Evolutionary conservation across 2,329 filamentous ascomycete species (phyloP), one percentile per base, ranked within the genome.

Genomic region (Emydomyces testavorans): DNA sequence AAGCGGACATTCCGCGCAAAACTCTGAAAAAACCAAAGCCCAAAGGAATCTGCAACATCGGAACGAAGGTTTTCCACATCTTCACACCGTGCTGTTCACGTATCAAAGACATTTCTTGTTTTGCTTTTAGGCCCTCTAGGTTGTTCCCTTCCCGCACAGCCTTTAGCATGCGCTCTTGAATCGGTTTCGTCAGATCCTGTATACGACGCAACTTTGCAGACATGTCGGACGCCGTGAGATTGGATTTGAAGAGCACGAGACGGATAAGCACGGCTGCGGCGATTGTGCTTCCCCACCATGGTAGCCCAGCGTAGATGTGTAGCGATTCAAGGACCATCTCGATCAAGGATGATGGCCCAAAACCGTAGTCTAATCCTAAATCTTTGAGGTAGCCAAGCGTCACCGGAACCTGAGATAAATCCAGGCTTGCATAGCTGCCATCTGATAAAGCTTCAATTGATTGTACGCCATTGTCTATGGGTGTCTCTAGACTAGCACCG

Each of bases 361-460:
- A 89, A 61, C 90, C 88, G 59, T 83, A 96, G 58, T 96, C 85
- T 18, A 98, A 71, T 2, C 92, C 92, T 8, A 96, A 72, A 5
- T 79, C 75, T 56, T 85, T 78, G 50, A 98, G 71, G 60, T 89
- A 95, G 53, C 92, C 92, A 50, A 94, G 77, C 43, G 79, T 73
- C 59, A 90, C 83, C 29, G 83, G 79, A 53, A 87, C 77, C 52
- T 75, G 68, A 51, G 79, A 72, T 36, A 72, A 58, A 49, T 61
- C 62, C 24, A 59, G 43, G 44, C 50, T 52, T 2, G 50, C 48
- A 8, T 65, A 49, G 52, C 65, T 61, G 16, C 55, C 49, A 6
- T 31, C 48, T 34, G 42, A 46, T 39, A 46, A 38, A 15, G 23
- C 35, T 16, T 46, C 43, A 21, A 51, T 44, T 56, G 51, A 36